A percentile compares a stretch with the other conserved stretches of the same genome.
Conservation (phyloP, 2,329 filamentous ascomycete species). For the Fusarium sp. region DNA sequence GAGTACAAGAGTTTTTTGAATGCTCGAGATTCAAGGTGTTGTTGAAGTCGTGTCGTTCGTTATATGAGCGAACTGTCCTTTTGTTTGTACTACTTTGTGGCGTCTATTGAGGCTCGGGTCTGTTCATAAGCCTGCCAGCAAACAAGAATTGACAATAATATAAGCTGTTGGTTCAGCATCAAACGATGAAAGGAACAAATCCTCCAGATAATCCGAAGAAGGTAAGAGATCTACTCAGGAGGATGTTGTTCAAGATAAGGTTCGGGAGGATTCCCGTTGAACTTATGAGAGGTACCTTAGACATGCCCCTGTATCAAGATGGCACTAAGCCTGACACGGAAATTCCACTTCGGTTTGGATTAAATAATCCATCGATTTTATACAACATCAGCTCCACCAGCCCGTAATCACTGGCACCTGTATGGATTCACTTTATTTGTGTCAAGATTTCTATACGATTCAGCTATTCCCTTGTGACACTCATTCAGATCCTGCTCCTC, state of each 20-base stretch:
- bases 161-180: background rate
- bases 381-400: background rate
- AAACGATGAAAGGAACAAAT: background rate
- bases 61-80: conserved; percentile 4
- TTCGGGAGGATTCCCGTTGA: conserved; percentile 3
- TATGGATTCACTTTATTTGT: background rate
- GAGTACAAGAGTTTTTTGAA: background rate
- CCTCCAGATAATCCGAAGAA: background rate
- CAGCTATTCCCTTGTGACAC: background rate
- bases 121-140: background rate
- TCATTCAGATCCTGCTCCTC: background rate
- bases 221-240: background rate
- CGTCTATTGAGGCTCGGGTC: conserved; percentile 25
- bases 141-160: background rate
- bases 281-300: background rate
- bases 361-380: conserved; percentile 1
- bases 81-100: conserved; percentile 28
- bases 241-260: conserved; percentile 3
- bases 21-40: background rate
- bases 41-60: background rate
- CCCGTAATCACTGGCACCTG: background rate
- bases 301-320: background rate
- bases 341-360: background rate
- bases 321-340: conserved; percentile 36
- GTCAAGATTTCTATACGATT: background rate